Evolutionary conservation across 1,284 basidiomycete genomes (phyloP).

Genomic region (Rhodotorula sp.): DNA sequence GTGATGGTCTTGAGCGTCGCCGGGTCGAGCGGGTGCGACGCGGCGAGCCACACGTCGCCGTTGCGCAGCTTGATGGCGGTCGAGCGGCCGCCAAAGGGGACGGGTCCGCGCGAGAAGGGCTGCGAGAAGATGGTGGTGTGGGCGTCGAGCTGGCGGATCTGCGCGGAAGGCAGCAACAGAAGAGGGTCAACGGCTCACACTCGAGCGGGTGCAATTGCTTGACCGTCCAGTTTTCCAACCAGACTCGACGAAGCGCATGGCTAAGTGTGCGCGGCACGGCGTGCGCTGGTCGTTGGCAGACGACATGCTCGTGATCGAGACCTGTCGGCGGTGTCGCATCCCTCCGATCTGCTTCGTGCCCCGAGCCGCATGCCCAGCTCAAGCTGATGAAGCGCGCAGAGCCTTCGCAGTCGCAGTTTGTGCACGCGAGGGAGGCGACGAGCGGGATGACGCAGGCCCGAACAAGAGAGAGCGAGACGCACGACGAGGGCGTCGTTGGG

Average conservation of each 20-base stretch:
- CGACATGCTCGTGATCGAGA: background rate
- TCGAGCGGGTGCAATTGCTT: too few species aligned
- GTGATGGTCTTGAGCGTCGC: conserved; percentile 49
- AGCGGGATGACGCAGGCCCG: background rate
- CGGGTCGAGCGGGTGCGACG: conserved; percentile 74
- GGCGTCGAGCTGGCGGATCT: conserved; percentile 44
- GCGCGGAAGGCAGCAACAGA: background rate
- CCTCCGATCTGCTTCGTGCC: background rate
- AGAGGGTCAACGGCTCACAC: too few species aligned
- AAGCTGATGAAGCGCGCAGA: background rate
- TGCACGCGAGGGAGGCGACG: background rate
- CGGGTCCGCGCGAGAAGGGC: conserved; percentile 49
- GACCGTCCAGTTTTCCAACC: too few species aligned
- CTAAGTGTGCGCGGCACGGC: too few species aligned
- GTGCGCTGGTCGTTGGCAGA: too few species aligned
- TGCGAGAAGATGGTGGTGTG: conserved; percentile 47
- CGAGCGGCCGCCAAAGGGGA: conserved; percentile 51
- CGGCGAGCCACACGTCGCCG: conserved; percentile 79
- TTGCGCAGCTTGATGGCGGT: conserved; percentile 75
- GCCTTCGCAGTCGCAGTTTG: background rate
- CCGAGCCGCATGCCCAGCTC: background rate
- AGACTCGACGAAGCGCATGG: too few species aligned
- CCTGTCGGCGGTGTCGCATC: background rate
- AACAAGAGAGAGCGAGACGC: conserved; percentile 2
- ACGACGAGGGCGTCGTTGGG: conserved; percentile 35